Conservation (phyloP, 805 yeast genomes). For the Candida silvicultrix region DNA sequence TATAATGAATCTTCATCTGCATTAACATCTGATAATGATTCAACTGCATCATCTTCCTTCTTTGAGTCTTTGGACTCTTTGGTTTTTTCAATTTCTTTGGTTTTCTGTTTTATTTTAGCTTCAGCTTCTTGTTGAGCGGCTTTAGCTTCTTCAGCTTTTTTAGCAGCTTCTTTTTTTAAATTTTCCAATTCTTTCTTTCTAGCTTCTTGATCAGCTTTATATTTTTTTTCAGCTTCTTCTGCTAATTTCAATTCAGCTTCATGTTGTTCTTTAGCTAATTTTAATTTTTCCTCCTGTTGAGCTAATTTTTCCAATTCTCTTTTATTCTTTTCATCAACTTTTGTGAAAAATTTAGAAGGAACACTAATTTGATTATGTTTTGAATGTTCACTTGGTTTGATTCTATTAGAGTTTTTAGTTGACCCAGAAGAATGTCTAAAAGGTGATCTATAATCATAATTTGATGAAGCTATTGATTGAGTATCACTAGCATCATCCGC, state of each 20-base stretch:
- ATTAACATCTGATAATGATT: constrained; percentile 1
- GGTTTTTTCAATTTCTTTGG: background rate
- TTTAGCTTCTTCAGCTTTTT: constrained; percentile 6
- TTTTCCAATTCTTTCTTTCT: constrained; percentile 6
- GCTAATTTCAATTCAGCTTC: constrained; percentile 6
- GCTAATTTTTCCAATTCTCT: constrained; percentile 11
- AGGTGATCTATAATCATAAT: background rate
- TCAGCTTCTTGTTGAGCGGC: constrained; percentile 1
- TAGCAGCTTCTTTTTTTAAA: constrained; percentile 7
- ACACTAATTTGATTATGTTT: background rate
- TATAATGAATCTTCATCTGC: constrained; percentile 1
- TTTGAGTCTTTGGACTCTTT: constrained; percentile 2
- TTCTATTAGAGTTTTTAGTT: background rate
- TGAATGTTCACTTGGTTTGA: background rate
- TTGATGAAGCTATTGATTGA: background rate
- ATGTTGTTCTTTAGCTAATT: constrained; percentile 8
- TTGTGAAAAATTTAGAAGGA: constrained; percentile 8
- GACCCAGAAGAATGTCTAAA: background rate
- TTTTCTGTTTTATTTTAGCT: constrained; percentile 1
- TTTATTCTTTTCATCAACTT: constrained; percentile 12
- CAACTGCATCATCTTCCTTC: constrained; percentile 4
- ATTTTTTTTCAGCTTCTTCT: background rate
- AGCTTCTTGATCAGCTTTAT: constrained; percentile 3
- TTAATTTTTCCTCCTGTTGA: constrained; percentile 8
- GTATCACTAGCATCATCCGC: background rate